phyloP scores from a whole-genome alignment of 352 stramenopile genomes.

The Saprolegnia diclina region DNA sequence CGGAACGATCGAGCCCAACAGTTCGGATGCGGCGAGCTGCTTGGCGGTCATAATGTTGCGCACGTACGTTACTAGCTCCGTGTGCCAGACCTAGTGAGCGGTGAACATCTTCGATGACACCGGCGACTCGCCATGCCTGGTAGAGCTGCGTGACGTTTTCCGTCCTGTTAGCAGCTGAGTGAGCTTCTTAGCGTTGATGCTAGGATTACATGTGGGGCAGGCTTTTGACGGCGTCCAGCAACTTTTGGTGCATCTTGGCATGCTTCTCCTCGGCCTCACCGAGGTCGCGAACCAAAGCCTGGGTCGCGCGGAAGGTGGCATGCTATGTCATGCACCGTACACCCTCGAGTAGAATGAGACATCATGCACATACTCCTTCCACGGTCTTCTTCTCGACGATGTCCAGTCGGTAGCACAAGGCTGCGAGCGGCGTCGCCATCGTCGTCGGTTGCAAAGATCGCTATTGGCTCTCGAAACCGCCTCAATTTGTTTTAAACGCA shows the following conservation, averaged over 20 bases:
- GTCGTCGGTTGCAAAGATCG: not conserved
- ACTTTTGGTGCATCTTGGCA: constrained; percentile 22
- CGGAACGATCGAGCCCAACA: not conserved
- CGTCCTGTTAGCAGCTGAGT: not conserved
- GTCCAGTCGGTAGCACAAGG: constrained; percentile 12
- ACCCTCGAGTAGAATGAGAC: not conserved
- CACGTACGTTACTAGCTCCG: not conserved
- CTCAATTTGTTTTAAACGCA: not conserved
- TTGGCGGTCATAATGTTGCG: not conserved
- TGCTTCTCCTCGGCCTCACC: constrained; percentile 15
- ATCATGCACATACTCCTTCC: constrained; percentile 11
- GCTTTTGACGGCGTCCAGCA: constrained; percentile 6
- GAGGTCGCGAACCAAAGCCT: constrained; percentile 2
- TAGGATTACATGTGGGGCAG: constrained; percentile 7
- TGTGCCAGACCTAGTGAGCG: constrained; percentile 19
- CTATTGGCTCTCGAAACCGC: not conserved
- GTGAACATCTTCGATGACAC: not conserved
- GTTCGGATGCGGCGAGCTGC: not conserved
- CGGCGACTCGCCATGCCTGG: not conserved
- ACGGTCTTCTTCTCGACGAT: constrained; percentile 25
- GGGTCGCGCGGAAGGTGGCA: constrained; percentile 10
- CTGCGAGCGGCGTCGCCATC: not conserved
- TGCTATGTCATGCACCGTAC: not conserved
- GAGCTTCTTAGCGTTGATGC: not conserved
- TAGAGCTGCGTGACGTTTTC: not conserved